Evolutionary conservation across 352 stramenopile species (phyloP), one percentile per base, ranked within the genome.

Genomic region (Globisporangium spinosum): DNA sequence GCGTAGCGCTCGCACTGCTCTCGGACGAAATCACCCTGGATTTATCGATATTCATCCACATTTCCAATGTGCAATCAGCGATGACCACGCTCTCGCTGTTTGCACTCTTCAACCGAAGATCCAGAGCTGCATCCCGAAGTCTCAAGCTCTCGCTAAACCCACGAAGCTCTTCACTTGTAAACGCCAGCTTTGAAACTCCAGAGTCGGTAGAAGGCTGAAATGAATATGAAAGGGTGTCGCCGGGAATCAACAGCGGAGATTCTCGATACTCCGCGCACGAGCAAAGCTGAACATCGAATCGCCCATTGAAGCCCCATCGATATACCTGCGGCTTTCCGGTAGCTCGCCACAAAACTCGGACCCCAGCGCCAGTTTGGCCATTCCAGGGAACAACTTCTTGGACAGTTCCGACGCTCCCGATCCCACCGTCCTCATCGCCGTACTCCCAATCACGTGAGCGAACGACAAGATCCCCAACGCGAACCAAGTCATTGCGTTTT

Each of bases 391-490:
- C 85, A 20, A 90, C 65, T 17, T 86, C 80, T 64, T 85, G 58
- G 2, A 92, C 77, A 38, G 78, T 66, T 23, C 87, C 87, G 9
- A 89, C 32, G 51, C 72, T 79, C n/a, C 87, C 87, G 23, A 71
- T 27, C 7, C 80, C 82, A 35, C 87, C 87, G 59, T 93, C 87
- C 79, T 94, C 87, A 34, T 92, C 70, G 2, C 68, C 84, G 62
- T 91, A 93, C 55, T 80, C 72, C 87, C 87, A 94, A 51, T 93
- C 84, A 29, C 67, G 70, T 17, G 85, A 86, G 4, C 85, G 77
- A 56, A 89, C 70, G 1, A 94, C 84, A 12, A 69, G 54, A 40
- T 94, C 82, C 1, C 77, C 79, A 27, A 77, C 64, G 35, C 75
- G 81, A 59, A 84, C 38, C 10, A 80, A 59, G 3, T 45, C 54